Percentiles rank a stretch among this genome's conserved stretches.
Conservation (phyloP, 1,284 basidiomycete genomes). For the Polyporus tsugae region DNA sequence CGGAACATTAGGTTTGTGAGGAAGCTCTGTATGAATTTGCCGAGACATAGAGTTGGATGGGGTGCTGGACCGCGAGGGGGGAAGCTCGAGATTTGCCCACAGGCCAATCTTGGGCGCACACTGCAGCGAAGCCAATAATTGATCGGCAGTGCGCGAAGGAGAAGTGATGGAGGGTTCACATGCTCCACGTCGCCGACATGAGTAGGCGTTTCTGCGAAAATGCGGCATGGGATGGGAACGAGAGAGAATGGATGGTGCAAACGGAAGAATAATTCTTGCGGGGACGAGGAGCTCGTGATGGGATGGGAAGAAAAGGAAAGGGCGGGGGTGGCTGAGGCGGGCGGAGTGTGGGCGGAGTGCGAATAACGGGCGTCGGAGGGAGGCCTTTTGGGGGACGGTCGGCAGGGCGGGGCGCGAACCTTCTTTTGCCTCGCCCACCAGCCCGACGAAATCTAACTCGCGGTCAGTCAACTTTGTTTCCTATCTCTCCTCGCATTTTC, state of each 20-base stretch:
- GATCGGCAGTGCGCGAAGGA: constrained; percentile 9
- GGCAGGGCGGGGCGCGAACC: constrained; percentile 42
- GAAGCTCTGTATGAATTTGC: constrained; percentile 6
- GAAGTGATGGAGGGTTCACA: constrained; percentile 3
- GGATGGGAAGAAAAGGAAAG: constrained; percentile 4
- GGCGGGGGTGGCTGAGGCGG: constrained; percentile 24
- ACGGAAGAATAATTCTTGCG: constrained; percentile 4
- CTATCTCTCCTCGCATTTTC: constrained; percentile 38
- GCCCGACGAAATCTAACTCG: constrained; percentile 40
- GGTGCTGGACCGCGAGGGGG: background rate
- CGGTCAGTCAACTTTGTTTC: constrained; percentile 44
- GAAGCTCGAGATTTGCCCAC: constrained; percentile 12
- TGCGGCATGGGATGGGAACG: no score
- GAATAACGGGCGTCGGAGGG: constrained; percentile 26
- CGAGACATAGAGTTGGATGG: constrained; percentile 15
- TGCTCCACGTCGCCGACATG: background rate
- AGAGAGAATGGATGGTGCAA: background rate
- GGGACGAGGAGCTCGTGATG: constrained; percentile 3
- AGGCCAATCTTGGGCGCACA: constrained; percentile 9
- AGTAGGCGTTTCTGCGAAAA: background rate
- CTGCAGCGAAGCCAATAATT: constrained; percentile 4
- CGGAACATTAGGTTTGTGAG: constrained; percentile 7
- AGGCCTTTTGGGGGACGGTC: constrained; percentile 36
- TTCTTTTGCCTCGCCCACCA: constrained; percentile 40
- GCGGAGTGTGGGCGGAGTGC: constrained; percentile 26